Base-by-base conservation (phyloP, 2,329 filamentous ascomycete species). In the Alternaria atra region DNA sequence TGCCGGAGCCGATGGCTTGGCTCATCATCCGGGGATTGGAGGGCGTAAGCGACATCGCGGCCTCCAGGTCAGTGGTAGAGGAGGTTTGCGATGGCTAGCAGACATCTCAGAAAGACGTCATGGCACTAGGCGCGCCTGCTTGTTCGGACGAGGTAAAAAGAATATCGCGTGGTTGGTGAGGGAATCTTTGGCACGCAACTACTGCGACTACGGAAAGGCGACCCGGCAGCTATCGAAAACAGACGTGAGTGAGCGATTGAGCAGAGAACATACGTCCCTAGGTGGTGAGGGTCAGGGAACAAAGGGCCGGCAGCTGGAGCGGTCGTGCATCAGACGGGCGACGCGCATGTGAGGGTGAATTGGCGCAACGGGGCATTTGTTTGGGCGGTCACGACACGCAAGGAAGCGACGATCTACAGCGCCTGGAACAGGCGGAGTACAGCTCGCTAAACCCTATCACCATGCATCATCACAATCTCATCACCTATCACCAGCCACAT, bases 11-110 rank as follows among this genome's bases (percentile, higher is more conserved):
- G 59, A 80, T 76, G 20, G 76, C 69, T 13, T 76, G 73, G 61
- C 76, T 79, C 72, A 78, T 81, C 76, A 81, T 79, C 74, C 79
- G 71, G 74, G 78, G 61, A 67, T 76, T 73, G 65, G 71, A 72
- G 55, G 78, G 77, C 66, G 78, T 79, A 72, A 78, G 73, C 69
- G 76, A 76, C 77, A 79, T 80, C 62, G 69, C 70, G 67, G 70
- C 64, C 67, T 69, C 70, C 70, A 66, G 55, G 61, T 71, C 60
- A 65, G 54, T 69, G 60, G 67, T 70, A 66, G 67, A 65, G 66
- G 64, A 69, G 64, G 62, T 62, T 62, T 62, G 66, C 62, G 64
- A 68, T 58, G 63, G 60, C 58, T 60, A 56, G 58, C 62, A 69
- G 65, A 70, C 70, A 73, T 73, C 48, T 71, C 69, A 69, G 56